A percentile compares a stretch with the other conserved stretches of the same genome.
phyloP scores from a whole-genome alignment of 352 stramenopile genomes.

The Phytophthora vignae region DNA sequence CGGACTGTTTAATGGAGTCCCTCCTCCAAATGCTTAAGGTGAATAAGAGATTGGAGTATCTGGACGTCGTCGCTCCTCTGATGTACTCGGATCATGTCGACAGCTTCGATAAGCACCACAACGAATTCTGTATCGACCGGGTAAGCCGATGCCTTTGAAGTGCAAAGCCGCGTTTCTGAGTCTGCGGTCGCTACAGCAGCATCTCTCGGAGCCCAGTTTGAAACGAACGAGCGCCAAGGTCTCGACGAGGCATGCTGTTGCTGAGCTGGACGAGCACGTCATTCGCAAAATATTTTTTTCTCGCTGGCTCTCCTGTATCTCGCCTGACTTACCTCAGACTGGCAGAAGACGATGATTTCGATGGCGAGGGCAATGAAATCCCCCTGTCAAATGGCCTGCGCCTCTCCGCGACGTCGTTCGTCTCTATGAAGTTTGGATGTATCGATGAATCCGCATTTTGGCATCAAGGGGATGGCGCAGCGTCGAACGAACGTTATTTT shows the following conservation, averaged over 20 bases:
- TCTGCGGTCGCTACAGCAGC: neutral
- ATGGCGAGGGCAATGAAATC: neutral
- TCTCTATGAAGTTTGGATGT: too few relatives aligned
- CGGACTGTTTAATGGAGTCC: neutral
- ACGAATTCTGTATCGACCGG: neutral
- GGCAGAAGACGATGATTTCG: slow-evolving; percentile 1
- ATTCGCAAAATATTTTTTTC: neutral
- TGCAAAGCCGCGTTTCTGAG: neutral
- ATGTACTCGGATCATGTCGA: neutral
- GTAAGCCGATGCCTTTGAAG: neutral
- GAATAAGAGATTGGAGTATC: neutral
- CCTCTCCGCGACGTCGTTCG: too few relatives aligned
- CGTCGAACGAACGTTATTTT: too few relatives aligned
- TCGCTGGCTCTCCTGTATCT: neutral
- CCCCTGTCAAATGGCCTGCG: too few relatives aligned
- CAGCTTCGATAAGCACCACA: neutral
- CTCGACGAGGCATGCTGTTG: neutral
- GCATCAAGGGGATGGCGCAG: too few relatives aligned
- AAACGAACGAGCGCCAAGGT: neutral
- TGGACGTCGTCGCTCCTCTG: neutral
- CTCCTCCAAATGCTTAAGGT: neutral
- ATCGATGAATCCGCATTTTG: too few relatives aligned
- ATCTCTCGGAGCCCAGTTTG: neutral
- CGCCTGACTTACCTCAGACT: neutral
- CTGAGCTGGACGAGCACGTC: neutral